Evolutionary conservation across 768 basidiomycete species (phyloP).

Genomic region (Auriscalpium microsporum): DNA sequence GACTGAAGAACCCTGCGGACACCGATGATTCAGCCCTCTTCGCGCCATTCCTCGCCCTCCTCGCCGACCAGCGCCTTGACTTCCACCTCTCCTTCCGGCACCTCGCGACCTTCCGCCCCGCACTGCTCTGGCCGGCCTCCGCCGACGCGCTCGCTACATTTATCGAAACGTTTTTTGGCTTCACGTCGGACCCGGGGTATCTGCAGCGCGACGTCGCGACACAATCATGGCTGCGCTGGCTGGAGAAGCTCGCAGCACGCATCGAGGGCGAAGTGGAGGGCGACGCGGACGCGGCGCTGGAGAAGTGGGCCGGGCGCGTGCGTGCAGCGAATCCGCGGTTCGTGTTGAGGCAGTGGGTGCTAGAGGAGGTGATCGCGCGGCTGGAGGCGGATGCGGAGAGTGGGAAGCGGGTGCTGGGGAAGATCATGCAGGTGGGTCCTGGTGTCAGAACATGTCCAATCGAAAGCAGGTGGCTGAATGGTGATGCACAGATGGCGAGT

Average conservation of each 20-base stretch:
- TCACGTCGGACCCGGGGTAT: conserved; percentile 38
- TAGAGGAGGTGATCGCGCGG: conserved; percentile 83
- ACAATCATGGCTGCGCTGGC: conserved; percentile 53
- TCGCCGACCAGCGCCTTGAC: conserved; percentile 73
- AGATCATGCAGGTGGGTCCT: conserved; percentile 68
- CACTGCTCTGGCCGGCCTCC: conserved; percentile 13
- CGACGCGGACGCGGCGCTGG: conserved; percentile 43
- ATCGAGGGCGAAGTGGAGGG: conserved; percentile 44
- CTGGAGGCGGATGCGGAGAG: conserved; percentile 57
- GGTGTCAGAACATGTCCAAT: neutral
- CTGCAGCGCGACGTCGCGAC: conserved; percentile 38
- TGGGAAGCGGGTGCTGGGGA: conserved; percentile 63
- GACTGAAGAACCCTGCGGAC: conserved; percentile 45
- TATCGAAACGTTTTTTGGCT: conserved; percentile 35
- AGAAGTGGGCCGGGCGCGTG: conserved; percentile 16
- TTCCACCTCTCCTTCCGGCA: conserved; percentile 80
- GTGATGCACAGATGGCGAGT: conserved; percentile 64
- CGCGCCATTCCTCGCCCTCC: conserved; percentile 62
- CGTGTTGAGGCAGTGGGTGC: conserved; percentile 88
- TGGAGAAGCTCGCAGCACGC: conserved; percentile 51
- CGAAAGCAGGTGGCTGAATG: neutral
- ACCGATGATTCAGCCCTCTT: conserved; percentile 55
- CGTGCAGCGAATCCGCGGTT: conserved; percentile 78
- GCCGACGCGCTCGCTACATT: conserved; percentile 31
- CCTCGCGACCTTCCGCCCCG: conserved; percentile 54